A percentile compares a stretch with the other conserved stretches of the same genome.
Evolutionary conservation across 2,329 filamentous ascomycete species (phyloP).

Genomic region (Malbranchea cinnamomea): DNA sequence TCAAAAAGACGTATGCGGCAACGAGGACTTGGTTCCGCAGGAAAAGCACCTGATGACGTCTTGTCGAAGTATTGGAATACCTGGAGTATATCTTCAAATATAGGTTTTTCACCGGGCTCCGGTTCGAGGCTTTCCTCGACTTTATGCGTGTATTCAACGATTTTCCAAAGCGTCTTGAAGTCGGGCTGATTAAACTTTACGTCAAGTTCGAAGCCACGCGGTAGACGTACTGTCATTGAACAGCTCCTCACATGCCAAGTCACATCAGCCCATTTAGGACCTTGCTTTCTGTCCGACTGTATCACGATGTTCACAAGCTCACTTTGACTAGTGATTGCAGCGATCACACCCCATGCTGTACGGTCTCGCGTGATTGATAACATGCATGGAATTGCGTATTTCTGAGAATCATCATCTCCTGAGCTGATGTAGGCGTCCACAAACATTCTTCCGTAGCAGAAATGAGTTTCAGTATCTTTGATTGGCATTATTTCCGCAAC

Average conservation of each 20-base stretch:
- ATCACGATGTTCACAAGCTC: conserved; percentile 62
- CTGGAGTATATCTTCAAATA: conserved; percentile 54
- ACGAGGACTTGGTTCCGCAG: conserved; percentile 53
- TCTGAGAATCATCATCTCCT: conserved; percentile 51
- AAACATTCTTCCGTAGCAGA: conserved; percentile 65
- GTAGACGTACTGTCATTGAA: conserved; percentile 53
- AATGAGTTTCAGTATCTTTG: conserved; percentile 56
- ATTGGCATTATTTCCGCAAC: conserved; percentile 59
- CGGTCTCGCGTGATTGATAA: conserved; percentile 59
- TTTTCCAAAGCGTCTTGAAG: conserved; percentile 63
- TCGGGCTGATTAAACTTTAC: conserved; percentile 61
- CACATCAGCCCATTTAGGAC: conserved; percentile 68
- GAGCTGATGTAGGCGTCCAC: conserved; percentile 64
- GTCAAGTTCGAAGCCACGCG: conserved; percentile 58
- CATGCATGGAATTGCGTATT: conserved; percentile 56
- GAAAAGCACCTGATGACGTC: conserved; percentile 57
- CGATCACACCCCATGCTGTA: conserved; percentile 53
- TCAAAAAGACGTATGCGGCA: conserved; percentile 69
- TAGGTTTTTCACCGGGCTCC: conserved; percentile 51
- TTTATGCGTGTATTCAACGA: conserved; percentile 71
- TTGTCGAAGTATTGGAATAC: conserved; percentile 72
- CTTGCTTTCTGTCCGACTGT: conserved; percentile 50
- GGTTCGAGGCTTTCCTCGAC: conserved; percentile 57
- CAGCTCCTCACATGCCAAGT: conserved; percentile 58
- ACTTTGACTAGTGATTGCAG: conserved; percentile 66